A percentile compares a stretch with the other conserved stretches of the same genome.
Evolutionary conservation across 345 rosid species (phyloP).

Genomic region (Raphanus sativus): DNA sequence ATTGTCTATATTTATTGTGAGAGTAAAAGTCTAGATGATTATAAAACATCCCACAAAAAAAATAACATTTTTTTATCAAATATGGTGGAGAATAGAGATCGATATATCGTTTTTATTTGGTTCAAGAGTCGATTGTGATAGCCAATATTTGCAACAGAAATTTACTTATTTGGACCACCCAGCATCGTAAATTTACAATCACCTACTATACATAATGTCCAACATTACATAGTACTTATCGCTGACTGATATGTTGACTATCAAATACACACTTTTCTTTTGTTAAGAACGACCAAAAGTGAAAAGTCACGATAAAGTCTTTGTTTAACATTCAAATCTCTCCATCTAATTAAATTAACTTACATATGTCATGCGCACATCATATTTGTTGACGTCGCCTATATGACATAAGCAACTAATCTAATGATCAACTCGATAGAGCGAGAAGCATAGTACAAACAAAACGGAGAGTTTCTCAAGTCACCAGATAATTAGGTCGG

Average conservation of each 20-base stretch:
- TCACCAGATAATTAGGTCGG: too few relatives aligned
- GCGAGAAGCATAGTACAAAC: too few relatives aligned
- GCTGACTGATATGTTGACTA: neutral
- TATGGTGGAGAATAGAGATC: neutral
- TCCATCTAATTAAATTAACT: neutral
- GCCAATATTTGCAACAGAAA: neutral
- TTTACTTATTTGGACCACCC: neutral
- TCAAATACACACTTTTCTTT: neutral
- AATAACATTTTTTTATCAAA: neutral
- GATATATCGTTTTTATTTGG: neutral
- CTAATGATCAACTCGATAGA: too few relatives aligned
- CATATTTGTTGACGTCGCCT: neutral
- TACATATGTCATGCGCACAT: neutral
- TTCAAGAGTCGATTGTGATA: neutral
- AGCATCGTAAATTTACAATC: neutral
- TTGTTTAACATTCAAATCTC: neutral
- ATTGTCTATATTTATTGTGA: too few relatives aligned
- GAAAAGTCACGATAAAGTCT: neutral
- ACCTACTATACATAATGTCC: neutral
- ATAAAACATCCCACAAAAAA: neutral
- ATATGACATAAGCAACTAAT: neutral
- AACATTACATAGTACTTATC: neutral
- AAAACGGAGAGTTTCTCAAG: too few relatives aligned
- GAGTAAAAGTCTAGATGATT: neutral
- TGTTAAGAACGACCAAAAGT: neutral